These are phyloP conservation scores for Tricholoma bakamatsutake DNA, from an alignment of 768 basidiomycete genomes.

Conservation along the genomic window DNA sequence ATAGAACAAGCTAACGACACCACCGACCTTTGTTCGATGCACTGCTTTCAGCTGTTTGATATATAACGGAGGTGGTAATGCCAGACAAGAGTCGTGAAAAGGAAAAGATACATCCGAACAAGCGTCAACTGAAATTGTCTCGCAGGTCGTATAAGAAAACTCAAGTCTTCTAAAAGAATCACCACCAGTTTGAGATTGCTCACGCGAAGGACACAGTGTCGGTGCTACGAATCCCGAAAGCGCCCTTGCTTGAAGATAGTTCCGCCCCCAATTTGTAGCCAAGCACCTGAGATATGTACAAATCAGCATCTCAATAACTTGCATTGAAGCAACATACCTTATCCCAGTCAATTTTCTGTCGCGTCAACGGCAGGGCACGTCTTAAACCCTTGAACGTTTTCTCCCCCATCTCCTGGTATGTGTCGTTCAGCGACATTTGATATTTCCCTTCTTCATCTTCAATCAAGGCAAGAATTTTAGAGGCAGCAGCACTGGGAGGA, in stretches of 20 bases:
- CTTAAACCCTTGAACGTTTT: conserved; percentile 90
- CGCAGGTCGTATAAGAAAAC: background rate
- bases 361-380: conserved; percentile 85
- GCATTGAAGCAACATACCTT: conserved; percentile 44
- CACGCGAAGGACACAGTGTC: background rate
- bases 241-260: conserved; percentile 59
- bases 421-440: conserved; percentile 72
- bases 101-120: too few relatives aligned
- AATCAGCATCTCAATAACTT: conserved; percentile 1
- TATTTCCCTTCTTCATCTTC: conserved; percentile 76
- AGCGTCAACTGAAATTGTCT: background rate
- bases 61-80: background rate
- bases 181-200: background rate
- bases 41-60: background rate
- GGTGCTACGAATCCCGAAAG: conserved; percentile 33
- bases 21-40: background rate
- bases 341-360: conserved; percentile 96
- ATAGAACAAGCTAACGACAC: background rate
- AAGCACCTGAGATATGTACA: conserved; percentile 29
- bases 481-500: conserved; percentile 45
- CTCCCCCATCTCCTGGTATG: conserved; percentile 87
- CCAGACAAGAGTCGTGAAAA: background rate
- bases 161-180: background rate
- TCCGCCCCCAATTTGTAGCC: conserved; percentile 77
- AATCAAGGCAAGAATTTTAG: conserved; percentile 75